Evolutionary conservation across 2,329 filamentous ascomycete genomes (phyloP).

Genomic region (Paracorniculantispora psalliotae): DNA sequence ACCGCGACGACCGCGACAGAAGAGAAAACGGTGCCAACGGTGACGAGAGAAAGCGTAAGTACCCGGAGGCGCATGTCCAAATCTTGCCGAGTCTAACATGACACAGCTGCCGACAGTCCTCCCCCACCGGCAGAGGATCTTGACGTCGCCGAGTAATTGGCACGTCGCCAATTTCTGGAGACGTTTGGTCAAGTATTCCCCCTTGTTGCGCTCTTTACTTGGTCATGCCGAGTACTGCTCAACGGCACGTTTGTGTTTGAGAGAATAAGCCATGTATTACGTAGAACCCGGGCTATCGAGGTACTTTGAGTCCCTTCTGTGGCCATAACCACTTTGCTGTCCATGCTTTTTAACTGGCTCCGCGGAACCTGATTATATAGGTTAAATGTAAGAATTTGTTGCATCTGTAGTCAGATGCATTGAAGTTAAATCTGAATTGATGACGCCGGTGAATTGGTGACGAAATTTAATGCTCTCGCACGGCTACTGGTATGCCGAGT

Average conservation of each 20-base stretch:
- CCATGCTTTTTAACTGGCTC: slow-evolving; percentile 8
- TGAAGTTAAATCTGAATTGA: neutral
- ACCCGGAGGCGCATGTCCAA: neutral
- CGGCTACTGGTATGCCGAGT: neutral
- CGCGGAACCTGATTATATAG: slow-evolving; percentile 7
- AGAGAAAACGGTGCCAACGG: slow-evolving; percentile 76
- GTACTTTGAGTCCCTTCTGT: neutral
- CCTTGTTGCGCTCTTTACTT: neutral
- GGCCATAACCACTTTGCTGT: slow-evolving; percentile 4
- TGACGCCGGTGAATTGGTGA: neutral
- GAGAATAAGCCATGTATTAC: slow-evolving; percentile 11
- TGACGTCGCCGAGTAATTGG: slow-evolving; percentile 75
- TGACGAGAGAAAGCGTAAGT: slow-evolving; percentile 82
- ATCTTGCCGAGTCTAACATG: slow-evolving; percentile 23
- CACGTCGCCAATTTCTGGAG: neutral
- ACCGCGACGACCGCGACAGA: slow-evolving; percentile 54
- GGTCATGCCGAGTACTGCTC: neutral
- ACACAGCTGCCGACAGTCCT: slow-evolving; percentile 65
- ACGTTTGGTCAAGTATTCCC: slow-evolving; percentile 10
- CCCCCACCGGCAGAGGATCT: slow-evolving; percentile 87
- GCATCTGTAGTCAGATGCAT: neutral
- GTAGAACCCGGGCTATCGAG: slow-evolving; percentile 4
- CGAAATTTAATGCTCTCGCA: neutral
- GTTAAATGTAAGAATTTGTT: slow-evolving; percentile 8
- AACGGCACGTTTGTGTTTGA: neutral